Base-by-base conservation (phyloP, 1,139 yeast species). In the Pichia kudriavzevii region DNA sequence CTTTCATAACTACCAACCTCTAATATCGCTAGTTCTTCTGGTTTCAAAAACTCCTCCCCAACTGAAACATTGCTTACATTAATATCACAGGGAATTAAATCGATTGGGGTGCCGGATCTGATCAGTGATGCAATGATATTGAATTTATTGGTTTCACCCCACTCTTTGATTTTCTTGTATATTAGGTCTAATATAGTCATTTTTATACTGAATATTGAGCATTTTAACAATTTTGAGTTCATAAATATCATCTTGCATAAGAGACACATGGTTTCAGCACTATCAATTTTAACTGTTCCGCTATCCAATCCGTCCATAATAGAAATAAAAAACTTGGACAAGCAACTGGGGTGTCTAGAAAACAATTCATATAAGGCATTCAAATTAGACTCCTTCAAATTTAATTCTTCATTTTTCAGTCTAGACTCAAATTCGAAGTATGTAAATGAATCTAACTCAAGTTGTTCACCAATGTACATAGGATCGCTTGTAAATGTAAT, bases 321-420 rank as follows among this genome's bases (percentile, higher is more conserved):
- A 0, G 54, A 61, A 31, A 60, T 56, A 48, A 70, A 63, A 41
- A 71, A 68, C 2, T 62, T 66, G 0, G 72, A 59, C 18, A 67
- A 45, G 33, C 63, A 59, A 39, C 61, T 63, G 37, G 65, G 56
- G 30, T 49, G 34, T 3, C 59, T 43, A 15, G 35, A 38, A 47
- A 61, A 63, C 32, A 65, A 47, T 29, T 58, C 43, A 53, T 64
- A 64, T 3, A 42, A 18, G 1, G 13, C n/a, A 6, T 29, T 10
- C 4, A 42, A 17, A 17, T 34, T 36, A 9, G 29, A 22, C 2
- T 25, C 12, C 2, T 24, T 30, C 13, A 42, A 17, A 5, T 4
- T 2, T 5, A 31, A 3, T 10, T 26, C n/a, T 7, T 10, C 16
- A 11, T 9, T 22, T 4, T 19, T 16, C 3, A 40, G 13, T 13